Evolutionary conservation across 768 basidiomycete genomes (phyloP).

Genomic region (Russula virescens): DNA sequence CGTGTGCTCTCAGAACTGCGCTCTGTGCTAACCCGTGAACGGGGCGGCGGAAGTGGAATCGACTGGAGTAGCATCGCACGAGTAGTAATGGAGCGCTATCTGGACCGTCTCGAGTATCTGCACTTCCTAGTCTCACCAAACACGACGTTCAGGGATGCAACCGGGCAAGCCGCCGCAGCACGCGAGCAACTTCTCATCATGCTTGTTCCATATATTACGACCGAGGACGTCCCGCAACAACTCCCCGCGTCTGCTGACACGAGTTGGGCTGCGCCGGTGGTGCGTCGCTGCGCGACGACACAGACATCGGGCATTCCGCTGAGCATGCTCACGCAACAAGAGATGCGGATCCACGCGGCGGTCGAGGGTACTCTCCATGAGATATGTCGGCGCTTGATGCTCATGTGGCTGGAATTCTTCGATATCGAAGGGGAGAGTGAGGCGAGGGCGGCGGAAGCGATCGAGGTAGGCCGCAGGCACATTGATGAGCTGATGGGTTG

Average conservation of each 20-base stretch:
- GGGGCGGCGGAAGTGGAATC: conserved; percentile 29
- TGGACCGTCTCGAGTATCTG: conserved; percentile 38
- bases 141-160: conserved; percentile 1
- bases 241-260: background rate
- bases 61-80: conserved; percentile 40
- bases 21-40: conserved; percentile 25
- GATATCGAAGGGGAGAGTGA: conserved; percentile 19
- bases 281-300: conserved; percentile 20
- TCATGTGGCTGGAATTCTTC: conserved; percentile 22
- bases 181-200: conserved; percentile 18
- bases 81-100: conserved; percentile 39
- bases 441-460: background rate
- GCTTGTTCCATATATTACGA: conserved; percentile 31
- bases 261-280: conserved; percentile 19
- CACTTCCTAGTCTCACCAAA: conserved; percentile 33
- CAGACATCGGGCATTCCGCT: conserved; percentile 16
- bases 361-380: conserved; percentile 20
- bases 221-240: conserved; percentile 11
- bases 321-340: conserved; percentile 19
- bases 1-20: conserved; percentile 29
- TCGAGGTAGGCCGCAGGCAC: conserved; percentile 1
- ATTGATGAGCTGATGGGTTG: conserved; percentile 22
- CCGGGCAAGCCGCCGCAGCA: conserved; percentile 1
- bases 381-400: conserved; percentile 23
- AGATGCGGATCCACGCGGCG: conserved; percentile 14